Conservation (phyloP, 345 rosid species). For the Psidium guajava region DNA sequence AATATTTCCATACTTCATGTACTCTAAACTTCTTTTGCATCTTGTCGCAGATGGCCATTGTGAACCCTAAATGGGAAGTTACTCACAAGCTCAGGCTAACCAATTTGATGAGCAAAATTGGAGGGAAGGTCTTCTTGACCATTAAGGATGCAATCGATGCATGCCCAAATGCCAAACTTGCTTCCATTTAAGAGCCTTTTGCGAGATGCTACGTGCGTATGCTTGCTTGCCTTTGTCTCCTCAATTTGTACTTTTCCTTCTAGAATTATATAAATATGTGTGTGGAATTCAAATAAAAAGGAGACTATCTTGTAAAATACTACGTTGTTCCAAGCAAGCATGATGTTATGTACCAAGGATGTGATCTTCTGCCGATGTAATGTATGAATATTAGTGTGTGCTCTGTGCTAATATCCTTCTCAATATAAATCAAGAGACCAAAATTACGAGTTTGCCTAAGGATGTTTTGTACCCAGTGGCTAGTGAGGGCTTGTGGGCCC, state of each 20-base stretch:
- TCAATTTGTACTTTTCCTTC: neutral
- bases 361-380: neutral
- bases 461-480: neutral
- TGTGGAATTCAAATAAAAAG: neutral
- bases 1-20: neutral
- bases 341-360: neutral
- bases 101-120: conserved; percentile 40
- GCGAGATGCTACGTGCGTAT: neutral
- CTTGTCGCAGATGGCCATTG: conserved; percentile 47
- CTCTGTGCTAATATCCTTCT: neutral
- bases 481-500: too few species aligned
- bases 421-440: neutral
- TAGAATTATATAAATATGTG: neutral
- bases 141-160: conserved; percentile 67
- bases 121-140: conserved; percentile 56
- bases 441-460: neutral
- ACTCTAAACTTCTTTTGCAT: neutral
- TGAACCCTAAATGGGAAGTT: conserved; percentile 80
- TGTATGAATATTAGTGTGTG: neutral
- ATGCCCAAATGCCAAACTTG: conserved; percentile 7
- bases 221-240: neutral
- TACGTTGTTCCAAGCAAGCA: neutral
- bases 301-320: neutral
- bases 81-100: conserved; percentile 64
- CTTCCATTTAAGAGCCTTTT: neutral